Evolutionary conservation across 208 protist genomes (phyloP).

Genomic region (Leishmania mexicana): DNA sequence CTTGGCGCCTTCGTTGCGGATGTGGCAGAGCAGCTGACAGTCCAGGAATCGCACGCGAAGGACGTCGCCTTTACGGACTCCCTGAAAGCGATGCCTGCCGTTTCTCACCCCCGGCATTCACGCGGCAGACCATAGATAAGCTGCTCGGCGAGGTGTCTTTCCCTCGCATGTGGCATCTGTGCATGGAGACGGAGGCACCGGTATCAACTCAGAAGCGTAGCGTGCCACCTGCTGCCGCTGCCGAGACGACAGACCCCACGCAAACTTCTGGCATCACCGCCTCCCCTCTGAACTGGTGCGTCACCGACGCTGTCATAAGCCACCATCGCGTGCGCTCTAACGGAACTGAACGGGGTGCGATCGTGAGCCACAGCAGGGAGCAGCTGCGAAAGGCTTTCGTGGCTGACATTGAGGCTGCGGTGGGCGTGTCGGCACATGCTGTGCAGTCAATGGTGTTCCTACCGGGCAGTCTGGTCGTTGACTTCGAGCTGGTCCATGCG

Average conservation of each 20-base stretch:
- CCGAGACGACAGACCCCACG: background rate
- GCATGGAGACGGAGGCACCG: background rate
- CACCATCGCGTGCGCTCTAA: slow-evolving; percentile 47
- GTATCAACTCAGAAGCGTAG: background rate
- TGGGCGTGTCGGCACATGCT: slow-evolving; percentile 17
- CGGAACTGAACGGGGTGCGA: slow-evolving; percentile 36
- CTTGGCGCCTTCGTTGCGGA: slow-evolving; percentile 22
- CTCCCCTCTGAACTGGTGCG: background rate
- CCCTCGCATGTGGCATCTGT: slow-evolving; percentile 24
- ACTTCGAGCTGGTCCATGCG: slow-evolving; percentile 31
- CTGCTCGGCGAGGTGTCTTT: slow-evolving; percentile 15
- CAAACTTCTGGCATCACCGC: background rate
- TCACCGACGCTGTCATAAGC: slow-evolving; percentile 20
- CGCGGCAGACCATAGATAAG: slow-evolving; percentile 20
- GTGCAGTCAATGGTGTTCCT: slow-evolving; percentile 28
- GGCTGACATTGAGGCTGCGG: slow-evolving; percentile 26
- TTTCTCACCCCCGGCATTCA: slow-evolving; percentile 31
- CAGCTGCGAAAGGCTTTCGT: slow-evolving; percentile 36
- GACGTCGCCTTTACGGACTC: slow-evolving; percentile 12
- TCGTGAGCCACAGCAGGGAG: slow-evolving; percentile 16
- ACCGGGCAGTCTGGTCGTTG: slow-evolving; percentile 28
- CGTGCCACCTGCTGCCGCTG: background rate
- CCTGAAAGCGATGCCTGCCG: slow-evolving; percentile 33
- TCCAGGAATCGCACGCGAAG: slow-evolving; percentile 13
- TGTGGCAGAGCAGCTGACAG: slow-evolving; percentile 16